Evolutionary conservation across 1,139 yeast genomes (phyloP), one percentile per base, ranked within the genome.

Genomic region (Debaryomyces fabryi): DNA sequence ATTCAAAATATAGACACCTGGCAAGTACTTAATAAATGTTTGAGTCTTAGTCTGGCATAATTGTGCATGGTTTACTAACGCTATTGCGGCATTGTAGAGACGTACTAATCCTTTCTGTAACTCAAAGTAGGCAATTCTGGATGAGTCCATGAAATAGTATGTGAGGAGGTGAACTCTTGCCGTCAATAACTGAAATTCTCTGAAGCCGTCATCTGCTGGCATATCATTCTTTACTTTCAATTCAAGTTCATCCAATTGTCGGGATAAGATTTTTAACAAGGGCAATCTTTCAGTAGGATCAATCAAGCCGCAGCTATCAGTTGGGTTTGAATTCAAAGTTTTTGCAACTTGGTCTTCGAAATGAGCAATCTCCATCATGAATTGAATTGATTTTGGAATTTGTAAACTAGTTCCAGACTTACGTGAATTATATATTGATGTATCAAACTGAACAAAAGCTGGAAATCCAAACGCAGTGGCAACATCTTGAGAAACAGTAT

Each of bases 381-480:
- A 89, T 48, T 80, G 76, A 40, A 92, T 75, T 7, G 83, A 71
- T 30, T 69, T 66, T 0, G 96, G 91, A 16, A 90, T 69, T n/a
- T 69, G 71, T 30, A 71, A 61, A 64, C 65, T 44, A 56, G 72
- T 52, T 29, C 58, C 63, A 39, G 76, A 76, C 52, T 77, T 67
- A 49, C 77, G 76, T 29, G 80, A 76, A 18, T 79, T 76, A 63
- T 86, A 74, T 3, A 86, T 81, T 0, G 92, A 80, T 15, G 88
- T 79, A 62, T 89, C 96, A 62, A 91, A 89, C 52, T 85, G 89
- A 1, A 88, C 91, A 65, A 91, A 90, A 0, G 96, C 90, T 0
- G 98, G 98, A 62, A 88, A 91, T 16, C 99, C 99, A 68, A 91
- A 91, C 8, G 96, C 87, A 1, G 96, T 84, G 1, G 97, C 96